Percentiles rank a stretch among this genome's conserved stretches.
These are phyloP conservation scores for Aureobasidium lini DNA, from an alignment of 2,329 filamentous ascomycete species.

Conservation along the genomic window DNA sequence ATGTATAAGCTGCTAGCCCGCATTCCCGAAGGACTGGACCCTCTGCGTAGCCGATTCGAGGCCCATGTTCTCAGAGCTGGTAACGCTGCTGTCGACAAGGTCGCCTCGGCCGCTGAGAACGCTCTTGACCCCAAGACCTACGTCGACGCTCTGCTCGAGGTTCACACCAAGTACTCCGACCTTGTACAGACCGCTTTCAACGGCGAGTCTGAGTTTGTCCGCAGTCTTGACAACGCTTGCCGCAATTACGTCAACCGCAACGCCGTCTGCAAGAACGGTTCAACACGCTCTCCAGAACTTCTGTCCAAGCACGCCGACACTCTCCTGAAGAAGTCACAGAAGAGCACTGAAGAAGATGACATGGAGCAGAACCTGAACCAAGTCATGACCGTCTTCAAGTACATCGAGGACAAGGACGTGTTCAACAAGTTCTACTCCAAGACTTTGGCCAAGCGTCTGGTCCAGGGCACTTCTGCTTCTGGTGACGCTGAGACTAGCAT, in stretches of 20 bases:
- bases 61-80: constrained; percentile 87
- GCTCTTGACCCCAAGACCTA: constrained; percentile 94
- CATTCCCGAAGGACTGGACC: constrained; percentile 86
- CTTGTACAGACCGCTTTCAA: constrained; percentile 89
- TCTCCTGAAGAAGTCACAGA: constrained; percentile 84
- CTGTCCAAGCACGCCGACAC: constrained; percentile 94
- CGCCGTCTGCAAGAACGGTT: constrained; percentile 86
- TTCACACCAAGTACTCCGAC: constrained; percentile 86
- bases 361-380: constrained; percentile 81
- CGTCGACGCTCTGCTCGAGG: constrained; percentile 87
- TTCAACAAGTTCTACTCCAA: constrained; percentile 99
- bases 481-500: constrained; percentile 98
- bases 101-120: constrained; percentile 70
- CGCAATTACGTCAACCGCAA: constrained; percentile 98
- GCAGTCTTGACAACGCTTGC: constrained; percentile 93
- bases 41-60: constrained; percentile 80
- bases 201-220: constrained; percentile 92
- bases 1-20: constrained; percentile 91
- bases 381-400: constrained; percentile 99
- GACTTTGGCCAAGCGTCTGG: constrained; percentile 88
- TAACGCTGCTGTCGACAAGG: constrained; percentile 80
- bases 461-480: constrained; percentile 90
- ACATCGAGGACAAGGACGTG: constrained; percentile 99
- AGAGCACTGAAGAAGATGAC: constrained; percentile 87
- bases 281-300: constrained; percentile 88